Base-by-base conservation (phyloP, 2,329 filamentous ascomycete genomes). In the Verticillium longisporum region DNA sequence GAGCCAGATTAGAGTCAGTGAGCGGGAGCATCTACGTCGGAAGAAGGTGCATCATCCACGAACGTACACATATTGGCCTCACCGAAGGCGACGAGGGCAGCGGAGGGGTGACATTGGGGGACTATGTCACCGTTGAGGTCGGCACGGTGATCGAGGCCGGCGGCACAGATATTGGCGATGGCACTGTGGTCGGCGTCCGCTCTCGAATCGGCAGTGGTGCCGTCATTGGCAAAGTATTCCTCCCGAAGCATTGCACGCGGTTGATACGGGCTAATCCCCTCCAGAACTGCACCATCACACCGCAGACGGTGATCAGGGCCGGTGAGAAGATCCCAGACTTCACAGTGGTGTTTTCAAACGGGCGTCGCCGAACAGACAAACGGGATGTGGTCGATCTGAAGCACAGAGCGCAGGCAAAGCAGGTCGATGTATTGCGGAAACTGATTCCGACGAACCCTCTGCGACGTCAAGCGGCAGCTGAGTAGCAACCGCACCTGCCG, bases 21-120 rank as follows among this genome's bases (percentile, higher is more conserved):
- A 82, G 88, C 58, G 92, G 92, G 4, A 88, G 92, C 54, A 87
- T 98, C 66, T 87, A 87, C 33, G 84, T 96, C 62, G 92, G 93
- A 32, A 87, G 91, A 62, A 87, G 89, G 59, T 95, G 90, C 68
- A 89, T 97, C 55, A 81, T 98, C 54, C 86, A 89, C 67, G 95
- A 98, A 75, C 78, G 85, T 61, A 75, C 81, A 9, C 77, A 80
- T 26, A 71, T 90, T 15, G 86, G 86, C 15, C 80, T 78, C 9
- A 60, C 68, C 3, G 70, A 71, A n/a, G 70, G 72, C 15, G 66
- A 61, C 11, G 65, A 66, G 6, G 69, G 63, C 6, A 71, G 71
- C 11, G 78, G 78, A 10, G 86, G 86, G 32, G 80, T 89, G 9
- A 74, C 78, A 10, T 72, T 89, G 4, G 81, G 79, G 6, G 84